Evolutionary conservation across 23 red algal genomes (phyloP).

Genomic region (Gracilariopsis chorda): DNA sequence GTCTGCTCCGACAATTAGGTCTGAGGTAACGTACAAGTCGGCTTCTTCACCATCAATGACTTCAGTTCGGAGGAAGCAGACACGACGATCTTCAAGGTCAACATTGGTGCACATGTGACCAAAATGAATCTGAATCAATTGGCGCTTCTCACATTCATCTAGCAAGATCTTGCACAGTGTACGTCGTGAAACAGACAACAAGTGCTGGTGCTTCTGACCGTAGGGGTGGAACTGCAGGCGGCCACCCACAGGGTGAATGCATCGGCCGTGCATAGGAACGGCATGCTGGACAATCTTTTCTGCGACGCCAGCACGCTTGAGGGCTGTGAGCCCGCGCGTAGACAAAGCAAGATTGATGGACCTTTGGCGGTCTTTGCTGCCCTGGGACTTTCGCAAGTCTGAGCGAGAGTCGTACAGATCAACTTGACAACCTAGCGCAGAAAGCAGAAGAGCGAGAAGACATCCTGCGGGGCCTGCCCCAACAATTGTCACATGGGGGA

Average conservation of each 20-base stretch:
- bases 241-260: conserved; percentile 56
- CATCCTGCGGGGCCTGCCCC: conserved; percentile 90
- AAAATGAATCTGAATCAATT: conserved; percentile 34
- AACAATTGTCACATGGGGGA: conserved; percentile 49
- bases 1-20: conserved; percentile 92
- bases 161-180: conserved; percentile 67
- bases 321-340: conserved; percentile 85
- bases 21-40: background rate
- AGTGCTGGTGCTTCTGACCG: conserved; percentile 76
- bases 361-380: background rate
- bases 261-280: conserved; percentile 89
- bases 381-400: conserved; percentile 22
- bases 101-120: conserved; percentile 37
- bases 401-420: conserved; percentile 73
- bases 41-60: background rate
- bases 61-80: background rate
- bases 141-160: conserved; percentile 44
- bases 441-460: conserved; percentile 72
- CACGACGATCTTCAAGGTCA: conserved; percentile 22
- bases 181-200: conserved; percentile 76
- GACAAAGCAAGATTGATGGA: conserved; percentile 99
- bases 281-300: conserved; percentile 16
- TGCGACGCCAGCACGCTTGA: conserved; percentile 52
- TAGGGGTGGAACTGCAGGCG: conserved; percentile 62
- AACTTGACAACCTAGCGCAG: background rate